Evolutionary conservation across 768 basidiomycete genomes (phyloP).

Genomic region (Boletus rubescentipes): DNA sequence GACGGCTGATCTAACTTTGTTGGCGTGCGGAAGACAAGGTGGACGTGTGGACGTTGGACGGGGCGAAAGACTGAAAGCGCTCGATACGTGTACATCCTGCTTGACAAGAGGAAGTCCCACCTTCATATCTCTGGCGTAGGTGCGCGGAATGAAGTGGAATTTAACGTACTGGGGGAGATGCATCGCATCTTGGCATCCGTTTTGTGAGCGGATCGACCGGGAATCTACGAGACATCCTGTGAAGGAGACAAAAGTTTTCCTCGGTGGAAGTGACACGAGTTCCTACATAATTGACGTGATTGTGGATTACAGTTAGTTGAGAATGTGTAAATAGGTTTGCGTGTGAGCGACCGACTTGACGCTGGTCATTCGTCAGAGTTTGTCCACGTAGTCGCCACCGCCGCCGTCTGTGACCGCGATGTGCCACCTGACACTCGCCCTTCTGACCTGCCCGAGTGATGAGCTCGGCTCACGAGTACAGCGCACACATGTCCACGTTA

Average conservation of each 20-base stretch:
- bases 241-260: conserved; percentile 41
- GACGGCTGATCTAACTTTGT: conserved; percentile 15
- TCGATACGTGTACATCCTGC: neutral
- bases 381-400: conserved; percentile 17
- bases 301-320: neutral
- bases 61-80: neutral
- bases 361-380: neutral
- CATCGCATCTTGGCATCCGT: conserved; percentile 36
- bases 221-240: conserved; percentile 31
- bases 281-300: conserved; percentile 28
- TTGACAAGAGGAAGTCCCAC: neutral
- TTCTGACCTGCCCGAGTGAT: neutral
- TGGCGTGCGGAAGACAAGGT: neutral
- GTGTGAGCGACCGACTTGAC: too few relatives aligned
- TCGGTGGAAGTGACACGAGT: conserved; percentile 45
- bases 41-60: conserved; percentile 15
- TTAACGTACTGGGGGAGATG: conserved; percentile 42
- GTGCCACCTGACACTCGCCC: neutral
- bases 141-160: neutral
- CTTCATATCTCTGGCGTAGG: neutral
- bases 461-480: neutral
- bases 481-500: neutral
- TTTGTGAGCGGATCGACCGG: conserved; percentile 9
- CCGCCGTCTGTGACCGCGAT: neutral
- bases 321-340: too few relatives aligned